Base-by-base conservation (phyloP, 805 yeast genomes). In the Yarrowia divulgata region DNA sequence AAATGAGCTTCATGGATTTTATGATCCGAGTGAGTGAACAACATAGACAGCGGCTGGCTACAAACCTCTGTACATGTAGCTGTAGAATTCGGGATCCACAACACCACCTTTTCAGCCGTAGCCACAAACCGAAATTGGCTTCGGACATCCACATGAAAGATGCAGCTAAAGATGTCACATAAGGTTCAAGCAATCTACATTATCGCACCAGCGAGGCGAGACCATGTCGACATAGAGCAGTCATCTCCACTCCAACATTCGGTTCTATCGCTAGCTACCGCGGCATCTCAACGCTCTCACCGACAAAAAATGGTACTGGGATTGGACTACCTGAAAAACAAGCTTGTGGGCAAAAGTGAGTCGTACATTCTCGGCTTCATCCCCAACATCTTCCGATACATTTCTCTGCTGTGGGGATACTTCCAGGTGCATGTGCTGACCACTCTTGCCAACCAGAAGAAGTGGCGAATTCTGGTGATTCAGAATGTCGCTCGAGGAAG, bases 401-500 rank as follows among this genome's bases (percentile, higher is more conserved):
- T 63, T 29, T 19, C 57, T 14, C 46, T 48, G 3, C 13, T 16
- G 18, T 63, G 68, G 68, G 57, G 57, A 19, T 40, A 48, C 57
- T 58, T 68, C 29, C 69, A 62, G 48, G 42, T 68, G 35, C 48
- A 62, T 50, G 69, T 68, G 43, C 37, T 60, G 29, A 48, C 69
- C 14, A 29, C 68, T n/a, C 35, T 54, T 37, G 40, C 64, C n/a
- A 55, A 39, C 43, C 54, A 67, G 52, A 67, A 67, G n/a, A 57
- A 67, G 37, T 60, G 66, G 66, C 50, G 66, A 4, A 32, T 60
- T 8, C 18, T 60, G 42, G 66, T 45, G 8, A 43, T 60, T 2
- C 66, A 60, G 16, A 29, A 60, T 9, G 52, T 60, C 4, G 52
- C 66, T 3, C 40, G 52, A n/a, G 52, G 66, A 1, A 60, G 52